Base-by-base conservation (phyloP, 768 basidiomycete genomes). In the Hydnum rufescens region DNA sequence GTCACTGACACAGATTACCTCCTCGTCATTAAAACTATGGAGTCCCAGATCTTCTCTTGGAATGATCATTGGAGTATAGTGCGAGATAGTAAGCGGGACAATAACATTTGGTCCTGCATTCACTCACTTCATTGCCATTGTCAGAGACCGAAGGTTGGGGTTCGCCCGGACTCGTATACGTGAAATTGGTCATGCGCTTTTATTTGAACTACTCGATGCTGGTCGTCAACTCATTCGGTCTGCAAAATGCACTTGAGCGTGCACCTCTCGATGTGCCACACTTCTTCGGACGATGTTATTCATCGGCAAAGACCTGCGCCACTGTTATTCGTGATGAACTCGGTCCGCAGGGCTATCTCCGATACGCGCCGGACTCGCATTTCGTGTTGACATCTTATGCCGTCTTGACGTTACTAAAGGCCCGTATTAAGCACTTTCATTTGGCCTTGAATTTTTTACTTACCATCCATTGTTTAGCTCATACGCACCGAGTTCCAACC, bases 371-470 rank as follows among this genome's bases (percentile, higher is more conserved):
- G 3, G 92, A 97, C 64, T 82, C 85, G 3, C 82, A 84, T 59
- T 93, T 85, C 57, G 92, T 97, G 5, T 81, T 85, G 68, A 76
- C 76, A 43, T 83, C 82, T n/a, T 95, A 97, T 65, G 90, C 88
- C 0, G 82, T 96, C 4, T 68, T 95, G 54, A 93, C 82, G 60
- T 68, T 96, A 57, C 71, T 99, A 56, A 97, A 96, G 79, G 84
- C 88, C 50, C 53, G 70, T 66, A 13, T 32, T 49, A 31, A 54
- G 55, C 18, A 57, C 29, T 13, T 26, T 13, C 44, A 19, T 39
- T 39, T 39, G 19, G 8, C 19, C 19, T 39, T 19, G 19, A 8
- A 19, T 19, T 19, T 19, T 39, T 39, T 8, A 39, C 8, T 32
- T n/a, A 4, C 29, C 51, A 16, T 44, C n/a, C 6, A n/a, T 13